Conservation (phyloP, 345 rosid genomes). For the Hevea brasiliensis region DNA sequence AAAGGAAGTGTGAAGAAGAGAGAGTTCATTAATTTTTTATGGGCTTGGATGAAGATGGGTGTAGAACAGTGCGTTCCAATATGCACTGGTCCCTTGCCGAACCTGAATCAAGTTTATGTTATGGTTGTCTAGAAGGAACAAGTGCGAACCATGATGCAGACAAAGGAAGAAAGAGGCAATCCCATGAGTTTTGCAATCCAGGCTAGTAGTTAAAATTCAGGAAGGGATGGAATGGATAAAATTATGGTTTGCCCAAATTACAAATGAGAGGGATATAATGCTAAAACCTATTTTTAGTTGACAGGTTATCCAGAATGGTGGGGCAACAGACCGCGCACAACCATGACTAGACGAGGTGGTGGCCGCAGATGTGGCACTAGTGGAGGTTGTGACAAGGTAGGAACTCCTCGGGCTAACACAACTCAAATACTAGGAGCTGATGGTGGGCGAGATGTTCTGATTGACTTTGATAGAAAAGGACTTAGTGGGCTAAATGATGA, state of each 20-base stretch:
- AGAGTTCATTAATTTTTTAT: no score
- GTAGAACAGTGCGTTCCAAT: background rate
- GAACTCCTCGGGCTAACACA: no score
- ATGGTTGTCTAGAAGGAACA: background rate
- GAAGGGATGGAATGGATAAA: background rate
- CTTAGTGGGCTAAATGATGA: no score
- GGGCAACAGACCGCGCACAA: background rate
- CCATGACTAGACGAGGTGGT: background rate
- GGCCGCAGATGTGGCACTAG: background rate
- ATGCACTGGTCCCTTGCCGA: background rate
- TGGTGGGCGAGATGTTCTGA: no score
- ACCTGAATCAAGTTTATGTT: background rate
- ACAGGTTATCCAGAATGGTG: background rate
- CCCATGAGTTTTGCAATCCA: background rate
- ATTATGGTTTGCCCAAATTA: background rate
- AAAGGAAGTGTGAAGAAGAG: no score
- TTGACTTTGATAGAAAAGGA: no score
- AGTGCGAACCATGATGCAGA: background rate
- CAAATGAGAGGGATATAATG: background rate
- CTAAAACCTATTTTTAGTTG: no score
- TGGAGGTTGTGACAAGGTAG: no score
- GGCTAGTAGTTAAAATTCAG: background rate
- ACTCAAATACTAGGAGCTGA: no score
- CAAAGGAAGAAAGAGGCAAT: background rate
- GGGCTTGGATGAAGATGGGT: conserved; percentile 1